Base-by-base conservation (phyloP, 2,329 filamentous ascomycete species). In the Lecanoromycetidae sp. region DNA sequence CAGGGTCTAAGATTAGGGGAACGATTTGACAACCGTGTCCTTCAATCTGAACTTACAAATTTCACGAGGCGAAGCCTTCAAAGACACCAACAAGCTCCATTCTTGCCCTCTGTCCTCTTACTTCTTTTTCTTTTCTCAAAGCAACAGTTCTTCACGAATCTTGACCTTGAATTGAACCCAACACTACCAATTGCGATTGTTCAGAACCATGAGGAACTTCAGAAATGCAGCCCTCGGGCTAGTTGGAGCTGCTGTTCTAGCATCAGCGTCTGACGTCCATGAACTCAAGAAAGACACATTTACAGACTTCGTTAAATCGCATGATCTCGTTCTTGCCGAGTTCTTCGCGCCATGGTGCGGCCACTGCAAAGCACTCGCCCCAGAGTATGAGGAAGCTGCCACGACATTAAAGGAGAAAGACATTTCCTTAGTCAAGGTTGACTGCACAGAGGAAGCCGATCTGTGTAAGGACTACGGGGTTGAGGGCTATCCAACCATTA, bases 291-390 rank as follows among this genome's bases (percentile, higher is more conserved):
- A 82, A 66, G 86, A 90, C 62, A 86, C 77, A 56, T 98, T 98
- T 66, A 76, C 84, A 57, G 77, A 81, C 52, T 98, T 95, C 67
- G 72, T 98, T 63, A 82, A 82, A 65, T 70, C 79, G 58, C 84
- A 96, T 66, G 80, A 87, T 59, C 76, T 98, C 49, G 90, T 95
- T 46, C 81, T 98, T 53, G 87, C 87, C 59, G 88, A 98, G 72
- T 98, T 95, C 79, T 95, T 86, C 66, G 90, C 90, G 57, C 88
- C 90, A 58, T 94, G 90, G 88, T 94, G 85, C 58, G 90, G 88
- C 56, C 90, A 96, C 77, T 96, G 90, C 84, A 96, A 98, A 76
- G 90, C 90, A 52, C 85, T 98, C 57, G 91, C 68, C 27, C 69
- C 70, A 22, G 69, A 72, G 54, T 71, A 72, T 52, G 69, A 72